Conservation (phyloP, 2,329 filamentous ascomycete genomes). For the Penicillium sclerotiorum region DNA sequence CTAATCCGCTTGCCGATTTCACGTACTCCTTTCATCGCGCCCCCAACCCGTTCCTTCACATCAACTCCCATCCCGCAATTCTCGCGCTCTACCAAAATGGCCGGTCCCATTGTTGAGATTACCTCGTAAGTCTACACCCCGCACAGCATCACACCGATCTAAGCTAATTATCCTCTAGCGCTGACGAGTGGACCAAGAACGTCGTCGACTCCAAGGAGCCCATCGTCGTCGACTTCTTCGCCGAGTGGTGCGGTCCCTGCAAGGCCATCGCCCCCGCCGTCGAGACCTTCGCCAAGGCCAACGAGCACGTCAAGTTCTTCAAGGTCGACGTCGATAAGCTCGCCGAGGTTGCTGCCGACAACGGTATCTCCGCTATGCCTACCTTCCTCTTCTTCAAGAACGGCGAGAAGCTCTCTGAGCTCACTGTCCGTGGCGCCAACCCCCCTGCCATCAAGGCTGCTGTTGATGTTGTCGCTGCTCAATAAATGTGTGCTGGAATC, state of each 20-base stretch:
- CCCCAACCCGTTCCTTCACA: slow-evolving; percentile 17
- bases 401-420: slow-evolving; percentile 68
- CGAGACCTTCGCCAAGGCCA: slow-evolving; percentile 62
- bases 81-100: slow-evolving; percentile 27
- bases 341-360: slow-evolving; percentile 72
- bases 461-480: slow-evolving; percentile 23
- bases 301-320: slow-evolving; percentile 70
- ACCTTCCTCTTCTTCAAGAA: slow-evolving; percentile 85
- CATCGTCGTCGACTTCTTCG: slow-evolving; percentile 82
- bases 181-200: slow-evolving; percentile 60
- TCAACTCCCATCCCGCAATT: slow-evolving; percentile 23
- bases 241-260: slow-evolving; percentile 93
- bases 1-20: slow-evolving; percentile 10
- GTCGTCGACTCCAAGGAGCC: slow-evolving; percentile 55
- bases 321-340: slow-evolving; percentile 91
- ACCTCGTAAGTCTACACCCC: slow-evolving; percentile 29
- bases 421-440: slow-evolving; percentile 82
- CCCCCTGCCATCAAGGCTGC: slow-evolving; percentile 63
- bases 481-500: not conserved
- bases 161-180: slow-evolving; percentile 45
- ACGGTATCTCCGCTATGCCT: slow-evolving; percentile 87
- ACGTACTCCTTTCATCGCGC: slow-evolving; percentile 28
- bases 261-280: slow-evolving; percentile 82
- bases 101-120: slow-evolving; percentile 26
- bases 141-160: too few species aligned